Conservation (phyloP, 2,329 filamentous ascomycete species). For the Aspergillus sclerotialis region DNA sequence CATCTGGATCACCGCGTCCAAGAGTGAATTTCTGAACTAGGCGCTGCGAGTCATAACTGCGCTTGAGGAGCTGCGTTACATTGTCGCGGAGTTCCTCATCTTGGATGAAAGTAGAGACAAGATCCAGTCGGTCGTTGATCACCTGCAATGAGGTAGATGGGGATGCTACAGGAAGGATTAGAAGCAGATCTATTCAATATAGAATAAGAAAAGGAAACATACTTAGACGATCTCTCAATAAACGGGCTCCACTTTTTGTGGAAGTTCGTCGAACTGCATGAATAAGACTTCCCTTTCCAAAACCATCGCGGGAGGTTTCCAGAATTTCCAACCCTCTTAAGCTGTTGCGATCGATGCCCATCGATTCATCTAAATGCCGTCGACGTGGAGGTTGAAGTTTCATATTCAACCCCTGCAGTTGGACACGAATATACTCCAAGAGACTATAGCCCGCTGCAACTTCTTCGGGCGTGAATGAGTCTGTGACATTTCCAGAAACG, state of each 20-base stretch:
- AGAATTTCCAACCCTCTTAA: slow-evolving; percentile 84
- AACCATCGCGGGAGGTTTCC: slow-evolving; percentile 72
- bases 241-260: slow-evolving; percentile 80
- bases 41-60: slow-evolving; percentile 78
- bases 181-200: slow-evolving; percentile 3
- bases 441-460: slow-evolving; percentile 69
- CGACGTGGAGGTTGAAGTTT: slow-evolving; percentile 77
- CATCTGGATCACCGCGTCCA: slow-evolving; percentile 84
- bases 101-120: slow-evolving; percentile 68
- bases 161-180: slow-evolving; percentile 44
- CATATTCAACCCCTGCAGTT: slow-evolving; percentile 69
- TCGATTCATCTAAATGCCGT: slow-evolving; percentile 66
- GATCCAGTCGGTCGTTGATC: slow-evolving; percentile 72
- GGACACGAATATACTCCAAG: slow-evolving; percentile 75
- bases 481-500: slow-evolving; percentile 47
- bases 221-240: slow-evolving; percentile 80
- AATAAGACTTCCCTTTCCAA: slow-evolving; percentile 74
- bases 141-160: slow-evolving; percentile 79
- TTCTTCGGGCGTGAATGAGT: slow-evolving; percentile 61
- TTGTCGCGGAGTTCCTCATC: slow-evolving; percentile 63
- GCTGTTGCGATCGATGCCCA: slow-evolving; percentile 89
- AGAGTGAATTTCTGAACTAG: slow-evolving; percentile 91
- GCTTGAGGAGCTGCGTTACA: slow-evolving; percentile 60
- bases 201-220: slow-evolving; percentile 16
- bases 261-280: slow-evolving; percentile 85